phyloP scores from a whole-genome alignment of 441 rosid genomes.

The Eruca vesicaria region DNA sequence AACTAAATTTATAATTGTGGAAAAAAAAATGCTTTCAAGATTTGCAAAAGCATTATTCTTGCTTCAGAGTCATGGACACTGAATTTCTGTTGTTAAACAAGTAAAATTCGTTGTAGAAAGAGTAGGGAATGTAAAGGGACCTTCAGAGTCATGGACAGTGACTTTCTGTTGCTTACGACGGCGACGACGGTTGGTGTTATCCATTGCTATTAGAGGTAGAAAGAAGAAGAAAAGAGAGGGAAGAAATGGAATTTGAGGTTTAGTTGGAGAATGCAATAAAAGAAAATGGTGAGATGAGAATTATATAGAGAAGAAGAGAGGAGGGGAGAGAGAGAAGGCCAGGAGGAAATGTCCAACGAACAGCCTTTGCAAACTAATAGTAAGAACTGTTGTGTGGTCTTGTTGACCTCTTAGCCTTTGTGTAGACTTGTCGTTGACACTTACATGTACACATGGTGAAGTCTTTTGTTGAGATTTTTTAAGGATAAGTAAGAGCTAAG shows the following conservation, averaged over 20 bases:
- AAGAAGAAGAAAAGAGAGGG: not conserved
- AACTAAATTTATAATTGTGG: not conserved
- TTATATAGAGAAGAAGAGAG: constrained; percentile 16
- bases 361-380: constrained; percentile 35
- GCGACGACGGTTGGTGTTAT: constrained; percentile 33
- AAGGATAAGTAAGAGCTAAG: constrained; percentile 2
- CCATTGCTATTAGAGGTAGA: constrained; percentile 26
- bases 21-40: not conserved
- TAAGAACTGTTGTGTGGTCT: constrained; percentile 32
- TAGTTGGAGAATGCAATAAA: constrained; percentile 16
- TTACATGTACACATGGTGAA: constrained; percentile 8
- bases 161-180: constrained; percentile 30
- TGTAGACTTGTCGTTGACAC: constrained; percentile 38
- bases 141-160: constrained; percentile 43
- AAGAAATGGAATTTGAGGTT: not conserved
- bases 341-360: constrained; percentile 32
- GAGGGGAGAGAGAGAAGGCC: not conserved
- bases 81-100: too few relatives aligned
- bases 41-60: not conserved
- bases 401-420: constrained; percentile 29
- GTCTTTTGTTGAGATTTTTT: not conserved
- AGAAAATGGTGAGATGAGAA: constrained; percentile 7
- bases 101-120: not conserved
- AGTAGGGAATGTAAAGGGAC: constrained; percentile 22
- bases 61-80: too few relatives aligned